Percentiles rank a stretch among this genome's conserved stretches.
Evolutionary conservation across 2,329 filamentous ascomycete species (phyloP).

Genomic region (Pseudocercospora crystallina): DNA sequence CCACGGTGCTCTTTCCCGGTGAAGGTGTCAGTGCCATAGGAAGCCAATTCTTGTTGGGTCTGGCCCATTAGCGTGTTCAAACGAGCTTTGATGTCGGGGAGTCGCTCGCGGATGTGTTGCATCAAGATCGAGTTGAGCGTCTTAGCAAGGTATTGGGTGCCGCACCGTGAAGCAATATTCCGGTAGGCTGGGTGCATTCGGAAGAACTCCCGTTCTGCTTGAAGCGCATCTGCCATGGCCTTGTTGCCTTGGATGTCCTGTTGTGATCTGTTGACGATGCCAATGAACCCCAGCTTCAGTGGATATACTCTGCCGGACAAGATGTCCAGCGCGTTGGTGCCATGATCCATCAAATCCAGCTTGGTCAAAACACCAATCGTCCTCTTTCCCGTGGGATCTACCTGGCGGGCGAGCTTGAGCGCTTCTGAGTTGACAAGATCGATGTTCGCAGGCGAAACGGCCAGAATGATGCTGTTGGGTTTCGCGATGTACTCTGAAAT

Average conservation of each 20-base stretch:
- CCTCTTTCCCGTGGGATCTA: conserved; percentile 88
- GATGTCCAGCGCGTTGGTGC: conserved; percentile 95
- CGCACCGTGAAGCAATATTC: conserved; percentile 90
- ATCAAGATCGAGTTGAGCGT: conserved; percentile 94
- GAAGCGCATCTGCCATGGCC: conserved; percentile 86
- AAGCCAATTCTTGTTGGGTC: conserved; percentile 95
- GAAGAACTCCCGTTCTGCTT: conserved; percentile 92
- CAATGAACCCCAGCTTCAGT: conserved; percentile 94
- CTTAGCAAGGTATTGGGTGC: conserved; percentile 91
- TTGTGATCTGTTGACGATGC: conserved; percentile 95
- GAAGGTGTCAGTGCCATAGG: conserved; percentile 97
- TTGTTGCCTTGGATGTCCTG: conserved; percentile 97
- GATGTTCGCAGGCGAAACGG: conserved; percentile 95
- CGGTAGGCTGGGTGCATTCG: conserved; percentile 94
- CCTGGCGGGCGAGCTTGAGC: conserved; percentile 92
- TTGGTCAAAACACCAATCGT: conserved; percentile 98
- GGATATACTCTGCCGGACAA: conserved; percentile 96
- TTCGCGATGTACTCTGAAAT: conserved; percentile 99
- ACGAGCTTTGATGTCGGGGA: conserved; percentile 96
- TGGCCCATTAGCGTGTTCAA: conserved; percentile 99
- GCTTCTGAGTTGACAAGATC: conserved; percentile 98
- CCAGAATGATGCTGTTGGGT: conserved; percentile 95
- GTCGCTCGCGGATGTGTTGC: conserved; percentile 89
- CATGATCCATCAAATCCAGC: conserved; percentile 97
- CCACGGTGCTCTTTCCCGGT: conserved; percentile 95